Evolutionary conservation across 805 yeast genomes (phyloP).

Genomic region (Candida odintsovae): DNA sequence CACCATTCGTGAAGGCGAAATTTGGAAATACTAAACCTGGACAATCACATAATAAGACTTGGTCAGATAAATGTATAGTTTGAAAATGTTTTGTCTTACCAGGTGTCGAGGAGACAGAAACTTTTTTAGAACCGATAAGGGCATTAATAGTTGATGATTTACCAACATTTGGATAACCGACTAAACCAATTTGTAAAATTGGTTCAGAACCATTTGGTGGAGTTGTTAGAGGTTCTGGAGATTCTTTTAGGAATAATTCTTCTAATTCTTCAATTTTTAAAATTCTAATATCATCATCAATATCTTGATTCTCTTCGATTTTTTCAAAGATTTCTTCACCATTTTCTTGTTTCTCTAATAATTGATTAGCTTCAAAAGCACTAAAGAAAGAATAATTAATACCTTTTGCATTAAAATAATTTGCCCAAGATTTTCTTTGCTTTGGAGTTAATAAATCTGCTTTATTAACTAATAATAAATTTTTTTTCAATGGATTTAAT

Average conservation of each 20-base stretch:
- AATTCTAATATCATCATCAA: slow-evolving; percentile 54
- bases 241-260: slow-evolving; percentile 63
- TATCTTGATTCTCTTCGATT: slow-evolving; percentile 16
- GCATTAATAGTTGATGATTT: slow-evolving; percentile 98
- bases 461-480: slow-evolving; percentile 82
- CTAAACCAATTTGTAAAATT: slow-evolving; percentile 84
- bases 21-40: slow-evolving; percentile 99
- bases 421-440: slow-evolving; percentile 86
- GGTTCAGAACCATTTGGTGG: slow-evolving; percentile 57
- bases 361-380: slow-evolving; percentile 78
- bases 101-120: slow-evolving; percentile 97
- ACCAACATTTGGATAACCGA: slow-evolving; percentile 96
- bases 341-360: slow-evolving; percentile 55
- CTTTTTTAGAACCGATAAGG: slow-evolving; percentile 91
- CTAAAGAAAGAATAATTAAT: slow-evolving; percentile 89
- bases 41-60: slow-evolving; percentile 91
- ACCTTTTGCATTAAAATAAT: slow-evolving; percentile 60
- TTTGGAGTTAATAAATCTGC: slow-evolving; percentile 77
- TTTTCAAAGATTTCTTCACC: slow-evolving; percentile 22
- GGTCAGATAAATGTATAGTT: slow-evolving; percentile 79
- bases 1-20: slow-evolving; percentile 94
- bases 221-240: slow-evolving; percentile 61
- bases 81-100: slow-evolving; percentile 99
- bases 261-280: slow-evolving; percentile 83
- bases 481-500: slow-evolving; percentile 66